A percentile compares a stretch with the other conserved stretches of the same genome.
These are phyloP conservation scores for Pichia sp. DNA, from an alignment of 1,139 yeast species.

Conservation along the genomic window DNA sequence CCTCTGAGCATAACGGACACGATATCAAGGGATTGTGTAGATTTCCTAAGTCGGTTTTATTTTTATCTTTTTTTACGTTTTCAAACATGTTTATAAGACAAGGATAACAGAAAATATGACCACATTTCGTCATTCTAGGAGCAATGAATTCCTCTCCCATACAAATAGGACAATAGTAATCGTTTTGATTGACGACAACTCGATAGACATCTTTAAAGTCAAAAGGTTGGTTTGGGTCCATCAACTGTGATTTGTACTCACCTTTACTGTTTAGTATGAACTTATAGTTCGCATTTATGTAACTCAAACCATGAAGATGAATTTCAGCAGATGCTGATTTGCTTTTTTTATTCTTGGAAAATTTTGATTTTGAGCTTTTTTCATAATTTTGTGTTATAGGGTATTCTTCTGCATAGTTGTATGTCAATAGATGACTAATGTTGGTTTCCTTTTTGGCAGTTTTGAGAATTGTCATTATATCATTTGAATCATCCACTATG, in stretches of 20 bases:
- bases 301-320: constrained; percentile 57
- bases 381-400: constrained; percentile 14
- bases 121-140: constrained; percentile 92
- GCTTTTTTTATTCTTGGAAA: constrained; percentile 9
- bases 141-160: constrained; percentile 77
- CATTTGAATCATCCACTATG: constrained; percentile 21
- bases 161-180: constrained; percentile 84
- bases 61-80: constrained; percentile 27
- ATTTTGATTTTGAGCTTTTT: constrained; percentile 8
- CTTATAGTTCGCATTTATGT: constrained; percentile 78
- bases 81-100: constrained; percentile 71
- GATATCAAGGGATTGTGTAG: constrained; percentile 13
- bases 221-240: constrained; percentile 72
- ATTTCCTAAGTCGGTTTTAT: constrained; percentile 11
- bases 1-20: constrained; percentile 81
- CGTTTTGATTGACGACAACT: constrained; percentile 65
- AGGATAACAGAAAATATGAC: constrained; percentile 82
- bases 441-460: constrained; percentile 47
- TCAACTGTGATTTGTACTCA: constrained; percentile 47
- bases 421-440: constrained; percentile 58
- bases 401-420: constrained; percentile 39
- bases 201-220: constrained; percentile 57
- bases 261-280: constrained; percentile 64
- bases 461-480: constrained; percentile 31
- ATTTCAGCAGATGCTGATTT: constrained; percentile 1